A percentile compares a stretch with the other conserved stretches of the same genome.
Evolutionary conservation across 345 rosid species (phyloP).

Genomic region (Aegle marmelos): DNA sequence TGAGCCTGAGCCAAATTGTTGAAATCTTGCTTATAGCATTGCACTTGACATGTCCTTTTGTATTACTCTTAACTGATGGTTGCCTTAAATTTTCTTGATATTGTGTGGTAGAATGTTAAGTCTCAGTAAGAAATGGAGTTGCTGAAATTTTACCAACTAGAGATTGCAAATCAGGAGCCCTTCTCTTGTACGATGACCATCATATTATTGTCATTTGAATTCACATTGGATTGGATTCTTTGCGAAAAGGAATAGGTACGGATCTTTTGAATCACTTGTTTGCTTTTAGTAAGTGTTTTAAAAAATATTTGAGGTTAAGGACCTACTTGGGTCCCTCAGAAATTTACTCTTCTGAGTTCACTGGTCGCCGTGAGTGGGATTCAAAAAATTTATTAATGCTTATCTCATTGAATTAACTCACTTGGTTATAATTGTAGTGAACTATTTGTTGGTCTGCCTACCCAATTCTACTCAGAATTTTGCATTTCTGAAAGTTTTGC

Average conservation of each 20-base stretch:
- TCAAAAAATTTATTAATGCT: not conserved
- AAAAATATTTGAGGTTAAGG: not conserved
- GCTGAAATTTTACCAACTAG: not conserved
- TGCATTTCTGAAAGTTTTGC: not conserved
- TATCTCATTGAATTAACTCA: not conserved
- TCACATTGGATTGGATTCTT: conserved; percentile 10
- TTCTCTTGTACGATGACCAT: not conserved
- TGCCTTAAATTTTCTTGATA: not conserved
- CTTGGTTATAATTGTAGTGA: not conserved
- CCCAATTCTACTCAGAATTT: not conserved
- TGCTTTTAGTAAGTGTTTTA: not conserved
- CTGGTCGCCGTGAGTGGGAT: not conserved
- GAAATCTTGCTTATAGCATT: not conserved
- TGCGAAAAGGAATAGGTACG: conserved; percentile 12
- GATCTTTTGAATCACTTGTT: not conserved
- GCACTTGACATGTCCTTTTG: not conserved
- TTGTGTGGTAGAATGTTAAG: not conserved
- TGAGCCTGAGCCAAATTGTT: not conserved
- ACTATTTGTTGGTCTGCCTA: not conserved
- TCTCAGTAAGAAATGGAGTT: not conserved
- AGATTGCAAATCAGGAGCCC: not conserved
- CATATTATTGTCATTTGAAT: not conserved
- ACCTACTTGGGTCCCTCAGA: not conserved
- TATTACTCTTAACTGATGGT: not conserved
- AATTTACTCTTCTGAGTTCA: not conserved